Evolutionary conservation across 495 filamentous ascomycete species (phyloP).

Genomic region (Penicillium maclennaniae): DNA sequence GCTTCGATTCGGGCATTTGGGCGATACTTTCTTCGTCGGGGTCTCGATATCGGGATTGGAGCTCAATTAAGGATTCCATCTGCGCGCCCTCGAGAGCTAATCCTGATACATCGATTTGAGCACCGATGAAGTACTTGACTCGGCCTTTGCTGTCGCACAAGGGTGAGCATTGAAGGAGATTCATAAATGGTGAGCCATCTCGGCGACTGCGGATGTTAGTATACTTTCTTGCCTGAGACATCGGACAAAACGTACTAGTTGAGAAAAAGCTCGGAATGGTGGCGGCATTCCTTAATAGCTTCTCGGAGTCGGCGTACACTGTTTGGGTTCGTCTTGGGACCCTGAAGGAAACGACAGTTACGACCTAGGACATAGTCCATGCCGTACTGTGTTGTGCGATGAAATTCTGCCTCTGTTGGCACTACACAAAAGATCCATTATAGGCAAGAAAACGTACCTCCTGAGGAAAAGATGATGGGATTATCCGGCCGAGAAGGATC

Average conservation of each 20-base stretch:
- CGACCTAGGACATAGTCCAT: conserved; percentile 55
- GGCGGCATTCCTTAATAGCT: conserved; percentile 52
- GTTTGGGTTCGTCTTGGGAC: conserved; percentile 49
- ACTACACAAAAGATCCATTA: neutral
- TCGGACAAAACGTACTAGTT: conserved; percentile 54
- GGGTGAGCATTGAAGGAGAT: conserved; percentile 60
- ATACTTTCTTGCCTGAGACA: neutral
- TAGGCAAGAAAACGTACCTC: conserved; percentile 49
- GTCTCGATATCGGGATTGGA: conserved; percentile 29
- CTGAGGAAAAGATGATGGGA: conserved; percentile 74
- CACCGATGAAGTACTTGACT: conserved; percentile 59
- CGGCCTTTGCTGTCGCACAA: conserved; percentile 58
- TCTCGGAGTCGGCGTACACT: conserved; percentile 53
- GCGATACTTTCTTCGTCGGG: conserved; percentile 18
- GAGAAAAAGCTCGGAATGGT: conserved; percentile 63
- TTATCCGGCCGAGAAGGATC: conserved; percentile 71
- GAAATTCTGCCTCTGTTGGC: conserved; percentile 45
- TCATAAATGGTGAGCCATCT: conserved; percentile 63
- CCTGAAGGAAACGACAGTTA: conserved; percentile 63
- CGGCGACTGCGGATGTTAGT: conserved; percentile 37
- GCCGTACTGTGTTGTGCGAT: conserved; percentile 60
- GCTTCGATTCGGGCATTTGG: conserved; percentile 8
- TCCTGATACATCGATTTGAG: conserved; percentile 56
- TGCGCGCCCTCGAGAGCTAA: conserved; percentile 54
- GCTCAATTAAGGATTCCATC: conserved; percentile 52